phyloP scores from a whole-genome alignment of 495 filamentous ascomycete species.

The Neurospora sp. region DNA sequence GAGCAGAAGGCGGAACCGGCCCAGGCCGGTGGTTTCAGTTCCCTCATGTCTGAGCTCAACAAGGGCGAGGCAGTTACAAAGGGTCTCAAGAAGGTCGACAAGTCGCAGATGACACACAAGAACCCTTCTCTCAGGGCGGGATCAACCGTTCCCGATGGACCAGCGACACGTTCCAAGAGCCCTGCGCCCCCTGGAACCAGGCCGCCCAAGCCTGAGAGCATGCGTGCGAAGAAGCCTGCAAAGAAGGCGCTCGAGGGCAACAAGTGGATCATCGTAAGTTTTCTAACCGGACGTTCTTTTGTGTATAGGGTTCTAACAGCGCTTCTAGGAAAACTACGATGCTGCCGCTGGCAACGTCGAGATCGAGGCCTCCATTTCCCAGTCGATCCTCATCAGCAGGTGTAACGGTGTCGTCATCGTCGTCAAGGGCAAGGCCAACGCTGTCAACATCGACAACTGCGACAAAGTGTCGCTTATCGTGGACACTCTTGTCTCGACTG shows the following conservation, averaged over 20 bases:
- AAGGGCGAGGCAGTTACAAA: conserved; percentile 77
- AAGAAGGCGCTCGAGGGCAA: conserved; percentile 89
- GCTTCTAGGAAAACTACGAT: conserved; percentile 73
- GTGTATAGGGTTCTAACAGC: neutral
- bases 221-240: conserved; percentile 87
- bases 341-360: conserved; percentile 60
- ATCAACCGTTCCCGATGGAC: conserved; percentile 55
- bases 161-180: conserved; percentile 55
- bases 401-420: conserved; percentile 88
- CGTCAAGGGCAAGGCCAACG: conserved; percentile 85
- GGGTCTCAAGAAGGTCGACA: conserved; percentile 84
- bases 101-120: conserved; percentile 94
- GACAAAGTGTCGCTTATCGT: conserved; percentile 73
- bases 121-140: conserved; percentile 80
- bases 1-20: conserved; percentile 25
- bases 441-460: conserved; percentile 87
- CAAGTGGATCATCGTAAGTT: conserved; percentile 77
- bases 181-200: conserved; percentile 80
- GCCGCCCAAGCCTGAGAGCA: conserved; percentile 77
- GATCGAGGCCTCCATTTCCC: conserved; percentile 67
- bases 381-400: conserved; percentile 83
- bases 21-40: conserved; percentile 50
- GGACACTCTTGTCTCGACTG: conserved; percentile 77
- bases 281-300: neutral
- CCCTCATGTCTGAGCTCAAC: conserved; percentile 86